Conservation (phyloP, 352 stramenopile genomes). For the Pythium phragmiticola region DNA sequence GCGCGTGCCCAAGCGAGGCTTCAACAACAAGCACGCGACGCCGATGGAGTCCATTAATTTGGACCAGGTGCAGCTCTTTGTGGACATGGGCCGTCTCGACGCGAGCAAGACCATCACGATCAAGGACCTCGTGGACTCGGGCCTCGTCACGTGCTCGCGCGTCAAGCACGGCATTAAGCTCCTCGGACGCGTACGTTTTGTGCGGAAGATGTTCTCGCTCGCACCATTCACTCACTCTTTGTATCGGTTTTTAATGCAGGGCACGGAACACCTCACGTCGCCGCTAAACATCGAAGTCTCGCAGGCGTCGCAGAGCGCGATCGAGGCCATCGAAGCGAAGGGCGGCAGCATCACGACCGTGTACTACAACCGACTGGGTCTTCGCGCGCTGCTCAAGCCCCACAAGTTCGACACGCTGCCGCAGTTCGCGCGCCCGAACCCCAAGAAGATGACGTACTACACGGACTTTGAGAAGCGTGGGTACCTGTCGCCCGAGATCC, state of each 20-base stretch:
- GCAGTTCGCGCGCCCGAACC: slow-evolving; percentile 91
- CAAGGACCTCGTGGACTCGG: slow-evolving; percentile 88
- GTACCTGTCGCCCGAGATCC: slow-evolving; percentile 96
- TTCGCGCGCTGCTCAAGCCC: slow-evolving; percentile 94
- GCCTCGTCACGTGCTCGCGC: slow-evolving; percentile 86
- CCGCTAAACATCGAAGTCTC: slow-evolving; percentile 96
- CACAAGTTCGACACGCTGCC: slow-evolving; percentile 96
- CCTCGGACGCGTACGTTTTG: slow-evolving; percentile 59
- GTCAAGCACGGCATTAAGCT: slow-evolving; percentile 97
- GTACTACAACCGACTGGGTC: slow-evolving; percentile 96
- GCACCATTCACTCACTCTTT: neutral
- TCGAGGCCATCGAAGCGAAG: slow-evolving; percentile 91
- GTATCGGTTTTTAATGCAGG: slow-evolving; percentile 20
- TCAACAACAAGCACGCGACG: slow-evolving; percentile 93
- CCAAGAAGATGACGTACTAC: slow-evolving; percentile 98
- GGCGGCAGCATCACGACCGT: slow-evolving; percentile 95
- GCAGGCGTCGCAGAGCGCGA: slow-evolving; percentile 92
- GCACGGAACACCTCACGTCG: slow-evolving; percentile 82
- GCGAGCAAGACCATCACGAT: slow-evolving; percentile 92
- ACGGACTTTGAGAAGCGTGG: slow-evolving; percentile 95
- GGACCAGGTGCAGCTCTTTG: slow-evolving; percentile 93
- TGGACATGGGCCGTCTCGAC: slow-evolving; percentile 96
- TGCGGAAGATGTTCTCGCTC: neutral
- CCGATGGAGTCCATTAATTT: slow-evolving; percentile 94
- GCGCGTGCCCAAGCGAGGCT: slow-evolving; percentile 96